phyloP scores from a whole-genome alignment of 352 stramenopile species.

The Pythium biforme region DNA sequence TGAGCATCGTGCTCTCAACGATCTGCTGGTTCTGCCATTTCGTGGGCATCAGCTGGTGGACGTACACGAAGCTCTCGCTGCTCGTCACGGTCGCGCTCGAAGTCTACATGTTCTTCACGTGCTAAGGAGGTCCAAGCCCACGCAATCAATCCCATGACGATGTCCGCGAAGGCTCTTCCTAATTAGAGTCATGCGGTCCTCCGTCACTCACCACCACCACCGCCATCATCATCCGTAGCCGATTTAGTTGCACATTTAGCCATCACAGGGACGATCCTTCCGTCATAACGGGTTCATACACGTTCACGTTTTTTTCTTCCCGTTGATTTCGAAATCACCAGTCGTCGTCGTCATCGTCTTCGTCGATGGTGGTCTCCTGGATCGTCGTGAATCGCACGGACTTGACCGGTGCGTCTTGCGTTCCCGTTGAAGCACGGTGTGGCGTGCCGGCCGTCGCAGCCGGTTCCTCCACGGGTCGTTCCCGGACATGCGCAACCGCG shows the following conservation, averaged over 20 bases:
- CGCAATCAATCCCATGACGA: neutral
- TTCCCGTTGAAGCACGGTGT: neutral
- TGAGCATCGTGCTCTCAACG: conserved; percentile 38
- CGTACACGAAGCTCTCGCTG: conserved; percentile 54
- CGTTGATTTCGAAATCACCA: neutral
- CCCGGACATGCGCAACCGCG: neutral
- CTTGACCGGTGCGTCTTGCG: neutral
- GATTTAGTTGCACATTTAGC: neutral
- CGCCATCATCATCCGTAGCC: neutral
- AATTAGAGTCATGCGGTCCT: conserved; percentile 7
- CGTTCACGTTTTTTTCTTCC: neutral
- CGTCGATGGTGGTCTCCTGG: conserved; percentile 12
- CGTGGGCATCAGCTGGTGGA: conserved; percentile 63
- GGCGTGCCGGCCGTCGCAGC: neutral
- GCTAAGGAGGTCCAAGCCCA: conserved; percentile 31
- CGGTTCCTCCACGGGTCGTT: neutral
- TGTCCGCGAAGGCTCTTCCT: conserved; percentile 7
- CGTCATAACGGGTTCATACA: neutral
- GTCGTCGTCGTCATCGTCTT: conserved; percentile 20
- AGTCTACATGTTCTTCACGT: conserved; percentile 79
- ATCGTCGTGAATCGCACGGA: conserved; percentile 15
- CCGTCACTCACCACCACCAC: neutral
- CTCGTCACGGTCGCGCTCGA: conserved; percentile 52
- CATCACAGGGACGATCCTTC: neutral
- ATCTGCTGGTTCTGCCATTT: conserved; percentile 41